A percentile compares a stretch with the other conserved stretches of the same genome.
phyloP scores from a whole-genome alignment of 2,329 filamentous ascomycete species.

The Ophidiomyces ophidiicola region DNA sequence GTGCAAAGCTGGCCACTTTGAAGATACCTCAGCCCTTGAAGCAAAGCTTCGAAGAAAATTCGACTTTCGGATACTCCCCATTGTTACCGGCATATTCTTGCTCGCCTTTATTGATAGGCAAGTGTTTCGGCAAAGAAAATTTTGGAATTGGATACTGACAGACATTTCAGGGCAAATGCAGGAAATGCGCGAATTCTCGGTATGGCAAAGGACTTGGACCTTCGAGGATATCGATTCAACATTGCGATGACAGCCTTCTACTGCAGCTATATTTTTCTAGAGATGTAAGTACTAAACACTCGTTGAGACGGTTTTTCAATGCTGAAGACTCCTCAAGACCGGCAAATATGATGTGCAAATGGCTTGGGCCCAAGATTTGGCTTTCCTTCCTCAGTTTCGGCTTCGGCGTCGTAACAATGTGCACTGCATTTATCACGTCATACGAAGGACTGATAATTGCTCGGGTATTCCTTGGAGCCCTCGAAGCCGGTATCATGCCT shows the following conservation, averaged over 20 bases:
- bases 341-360: slow-evolving; percentile 10
- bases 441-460: slow-evolving; percentile 3
- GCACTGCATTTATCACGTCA: slow-evolving; percentile 6
- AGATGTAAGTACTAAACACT: slow-evolving; percentile 1
- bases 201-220: slow-evolving; percentile 8
- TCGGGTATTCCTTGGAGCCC: slow-evolving; percentile 5
- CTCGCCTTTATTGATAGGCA: slow-evolving; percentile 9
- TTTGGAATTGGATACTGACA: neutral
- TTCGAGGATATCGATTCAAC: slow-evolving; percentile 7
- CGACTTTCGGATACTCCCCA: slow-evolving; percentile 4
- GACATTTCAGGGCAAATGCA: neutral
- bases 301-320: neutral
- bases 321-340: neutral
- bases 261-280: slow-evolving; percentile 8
- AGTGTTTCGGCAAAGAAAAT: neutral
- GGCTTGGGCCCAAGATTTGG: slow-evolving; percentile 8
- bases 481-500: slow-evolving; percentile 8
- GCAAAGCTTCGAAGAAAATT: slow-evolving; percentile 6
- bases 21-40: slow-evolving; percentile 1
- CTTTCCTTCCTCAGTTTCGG: slow-evolving; percentile 8
- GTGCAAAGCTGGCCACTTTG: neutral
- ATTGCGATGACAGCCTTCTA: slow-evolving; percentile 9
- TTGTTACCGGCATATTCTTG: slow-evolving; percentile 5
- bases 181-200: slow-evolving; percentile 9
- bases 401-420: slow-evolving; percentile 8